Evolutionary conservation across 192 early-diverging fungal genomes (phyloP).

Genomic region (Rhizophagus sp.): DNA sequence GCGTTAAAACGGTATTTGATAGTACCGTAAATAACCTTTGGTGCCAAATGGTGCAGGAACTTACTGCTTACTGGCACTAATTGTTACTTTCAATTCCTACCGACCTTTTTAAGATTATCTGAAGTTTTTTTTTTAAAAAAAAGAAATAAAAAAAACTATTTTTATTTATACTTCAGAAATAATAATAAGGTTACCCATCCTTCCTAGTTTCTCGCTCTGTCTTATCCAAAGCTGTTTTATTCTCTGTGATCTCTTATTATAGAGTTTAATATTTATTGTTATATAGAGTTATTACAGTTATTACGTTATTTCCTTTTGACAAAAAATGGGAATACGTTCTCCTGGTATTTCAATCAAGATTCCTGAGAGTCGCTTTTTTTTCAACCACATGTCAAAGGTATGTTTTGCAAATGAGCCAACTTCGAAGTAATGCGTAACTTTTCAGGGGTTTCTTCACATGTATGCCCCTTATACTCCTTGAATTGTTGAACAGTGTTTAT

Average conservation of each 20-base stretch:
- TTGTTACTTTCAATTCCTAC: neutral
- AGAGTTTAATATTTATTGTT: neutral
- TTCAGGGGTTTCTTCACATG: neutral
- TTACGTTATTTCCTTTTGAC: neutral
- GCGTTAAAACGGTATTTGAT: neutral
- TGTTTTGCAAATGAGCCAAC: neutral
- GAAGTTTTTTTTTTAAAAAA: neutral
- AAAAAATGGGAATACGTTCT: constrained; percentile 20
- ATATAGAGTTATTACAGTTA: neutral
- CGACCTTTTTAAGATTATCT: neutral
- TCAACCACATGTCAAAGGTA: constrained; percentile 22
- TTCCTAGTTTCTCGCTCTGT: no score
- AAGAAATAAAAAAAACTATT: neutral
- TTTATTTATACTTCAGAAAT: neutral
- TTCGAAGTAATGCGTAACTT: neutral
- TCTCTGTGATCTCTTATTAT: neutral
- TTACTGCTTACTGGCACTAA: neutral
- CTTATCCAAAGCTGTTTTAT: neutral
- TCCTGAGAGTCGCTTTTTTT: constrained; percentile 1
- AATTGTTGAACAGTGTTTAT: neutral
- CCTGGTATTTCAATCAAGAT: constrained; percentile 11
- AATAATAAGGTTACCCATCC: neutral
- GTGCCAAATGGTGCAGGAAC: neutral
- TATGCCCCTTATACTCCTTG: neutral
- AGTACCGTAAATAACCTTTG: neutral